Evolutionary conservation across 129 eudicot species (phyloP), one percentile per base, ranked within the genome.

Genomic region (Helianthus tuberosus): DNA sequence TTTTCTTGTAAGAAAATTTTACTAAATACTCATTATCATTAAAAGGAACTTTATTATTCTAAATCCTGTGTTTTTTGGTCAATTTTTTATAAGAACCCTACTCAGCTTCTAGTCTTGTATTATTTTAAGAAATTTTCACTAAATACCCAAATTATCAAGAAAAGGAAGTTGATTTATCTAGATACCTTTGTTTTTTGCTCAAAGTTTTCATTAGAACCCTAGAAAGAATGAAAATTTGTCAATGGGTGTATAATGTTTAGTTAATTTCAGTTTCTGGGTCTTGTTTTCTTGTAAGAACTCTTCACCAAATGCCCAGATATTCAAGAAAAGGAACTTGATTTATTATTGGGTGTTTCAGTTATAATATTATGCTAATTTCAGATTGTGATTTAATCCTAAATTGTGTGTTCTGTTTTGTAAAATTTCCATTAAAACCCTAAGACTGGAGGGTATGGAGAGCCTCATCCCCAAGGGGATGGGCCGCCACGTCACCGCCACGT

Each of bases 291-390:
- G 0, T n/a, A 35, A 16, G 36, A 69, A 14, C n/a, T n/a, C 12
- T 53, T 52, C 36, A 51, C 64, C 11, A 53, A 70, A 52, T 72
- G 67, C 76, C 25, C 55, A 72, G 43, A 72, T 72, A 64, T 14
- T 36, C 68, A 64, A 38, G 50, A 64, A 64, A 16, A 62, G 49
- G 49, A 64, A 39, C 68, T 35, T 36, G 68, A 62, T 36, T 38
- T 63, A 7, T 63, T 63, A 9, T 14, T 36, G 48, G 48, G 5
- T 63, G 23, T 63, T 63, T 63, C 1, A 13, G 25, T 38, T 64
- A 64, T 64, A n/a, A 8, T 15, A 15, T n/a, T 39, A 11, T 61
- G 66, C 66, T 61, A 17, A 52, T 64, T 46, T 73, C 14, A 35
- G 39, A 63, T 27, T n/a, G 50, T 66, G 62, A 39, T 43, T 75